phyloP scores from a whole-genome alignment of 2,329 filamentous ascomycete genomes.

The Pseudocercospora eumusae region DNA sequence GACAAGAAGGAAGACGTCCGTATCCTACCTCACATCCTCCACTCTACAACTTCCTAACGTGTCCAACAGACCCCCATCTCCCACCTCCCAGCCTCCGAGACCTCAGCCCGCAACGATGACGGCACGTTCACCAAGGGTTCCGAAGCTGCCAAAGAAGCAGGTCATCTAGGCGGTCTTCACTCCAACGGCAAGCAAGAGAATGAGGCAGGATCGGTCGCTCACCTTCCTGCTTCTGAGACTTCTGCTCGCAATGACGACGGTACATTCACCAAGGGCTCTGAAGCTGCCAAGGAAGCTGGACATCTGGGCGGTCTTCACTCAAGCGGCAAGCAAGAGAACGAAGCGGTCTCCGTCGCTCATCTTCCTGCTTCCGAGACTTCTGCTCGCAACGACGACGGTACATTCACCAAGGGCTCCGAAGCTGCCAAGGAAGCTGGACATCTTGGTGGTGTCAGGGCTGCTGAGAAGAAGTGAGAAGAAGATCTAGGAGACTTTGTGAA shows the following conservation, averaged over 20 bases:
- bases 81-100: not conserved
- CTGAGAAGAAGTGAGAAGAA: constrained; percentile 8
- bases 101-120: constrained; percentile 33
- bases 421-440: constrained; percentile 36
- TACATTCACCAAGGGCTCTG: constrained; percentile 30
- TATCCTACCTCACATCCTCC: not conserved
- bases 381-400: constrained; percentile 38
- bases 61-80: not conserved
- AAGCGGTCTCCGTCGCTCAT: constrained; percentile 15
- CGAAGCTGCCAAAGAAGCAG: constrained; percentile 29
- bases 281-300: constrained; percentile 30
- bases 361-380: constrained; percentile 34
- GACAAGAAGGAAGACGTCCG: not conserved
- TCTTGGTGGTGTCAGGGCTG: constrained; percentile 29
- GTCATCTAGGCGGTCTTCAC: constrained; percentile 30
- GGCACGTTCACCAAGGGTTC: constrained; percentile 31
- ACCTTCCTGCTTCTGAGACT: constrained; percentile 35
- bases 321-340: constrained; percentile 17
- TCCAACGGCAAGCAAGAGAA: constrained; percentile 18
- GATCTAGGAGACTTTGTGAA: too few relatives aligned
- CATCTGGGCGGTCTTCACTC: constrained; percentile 30
- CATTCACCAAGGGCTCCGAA: constrained; percentile 34
- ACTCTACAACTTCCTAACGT: not conserved
- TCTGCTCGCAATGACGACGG: constrained; percentile 35
- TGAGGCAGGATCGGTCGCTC: constrained; percentile 6